Evolutionary conservation across 2,329 filamentous ascomycete species (phyloP), one percentile per base, ranked within the genome.

Genomic region (Macrophomina pseudophaseolina): DNA sequence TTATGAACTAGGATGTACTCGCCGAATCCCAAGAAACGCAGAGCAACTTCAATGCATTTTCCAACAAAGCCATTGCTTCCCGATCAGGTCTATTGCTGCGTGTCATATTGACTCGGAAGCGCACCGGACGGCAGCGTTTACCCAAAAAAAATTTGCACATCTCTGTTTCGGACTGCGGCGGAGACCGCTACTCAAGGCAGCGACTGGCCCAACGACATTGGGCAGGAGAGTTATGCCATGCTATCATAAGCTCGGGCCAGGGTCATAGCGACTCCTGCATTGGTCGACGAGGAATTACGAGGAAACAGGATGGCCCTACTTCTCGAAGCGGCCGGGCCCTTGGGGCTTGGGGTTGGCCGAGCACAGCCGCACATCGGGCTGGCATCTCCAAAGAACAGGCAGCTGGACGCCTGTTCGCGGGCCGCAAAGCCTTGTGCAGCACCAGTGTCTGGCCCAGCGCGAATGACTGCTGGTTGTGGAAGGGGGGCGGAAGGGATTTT

Each of bases 371-470:
- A 59, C 56, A 18, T 46, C 56, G 56, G 58, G 42, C 9, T 38
- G 5, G 30, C 42, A 49, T 62, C 30, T 62, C 42, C 44, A 30
- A 28, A 62, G 58, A 49, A 49, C n/a, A 60, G 16, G 58, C 58
- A 35, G 30, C 28, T 23, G 56, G 56, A 35, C 28, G 56, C 56
- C 38, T 46, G 32, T 46, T 44, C 9, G 56, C 56, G 42, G 58
- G 42, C 58, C 44, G 58, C 30, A 16, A 48, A 62, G 40, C 30
- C 30, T 33, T 62, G 44, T 62, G 58, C 58, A 46, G 58, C 58
- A 62, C 44, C 58, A 62, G 42, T 30, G 58, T 49, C 40, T 48
- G 44, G 58, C 28, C 16, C 32, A 16, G 28, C 42, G 42, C 44
- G 32, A 62, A n/a, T n/a, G 12, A 42, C 44, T 49, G 42, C 58